phyloP scores from a whole-genome alignment of 2,329 filamentous ascomycete species.

The Fusarium oligoseptatum region DNA sequence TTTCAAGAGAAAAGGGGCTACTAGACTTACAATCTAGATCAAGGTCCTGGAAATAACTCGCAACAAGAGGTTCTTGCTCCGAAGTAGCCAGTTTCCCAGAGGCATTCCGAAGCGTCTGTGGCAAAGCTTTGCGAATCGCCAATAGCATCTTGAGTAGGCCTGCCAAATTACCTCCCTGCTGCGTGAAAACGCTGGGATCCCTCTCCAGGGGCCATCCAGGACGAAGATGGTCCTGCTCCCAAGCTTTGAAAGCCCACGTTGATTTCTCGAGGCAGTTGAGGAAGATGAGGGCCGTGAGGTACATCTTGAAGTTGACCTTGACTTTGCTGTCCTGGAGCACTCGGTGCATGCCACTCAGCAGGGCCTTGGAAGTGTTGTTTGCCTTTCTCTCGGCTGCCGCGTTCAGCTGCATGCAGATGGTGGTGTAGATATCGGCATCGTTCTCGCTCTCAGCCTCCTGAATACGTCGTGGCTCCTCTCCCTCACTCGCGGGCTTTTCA shows the following conservation, averaged over 20 bases:
- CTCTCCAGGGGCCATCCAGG: conserved; percentile 72
- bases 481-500: conserved; percentile 59
- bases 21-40: conserved; percentile 69
- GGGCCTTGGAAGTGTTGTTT: conserved; percentile 67
- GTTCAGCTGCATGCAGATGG: conserved; percentile 74
- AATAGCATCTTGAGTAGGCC: conserved; percentile 72
- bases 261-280: conserved; percentile 77
- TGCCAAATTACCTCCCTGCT: conserved; percentile 71
- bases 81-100: conserved; percentile 64
- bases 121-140: conserved; percentile 70
- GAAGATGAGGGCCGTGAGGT: conserved; percentile 72
- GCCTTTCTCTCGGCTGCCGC: conserved; percentile 75
- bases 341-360: conserved; percentile 72
- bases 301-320: conserved; percentile 71
- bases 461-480: conserved; percentile 60
- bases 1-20: neutral
- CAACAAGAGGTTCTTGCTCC: conserved; percentile 60
- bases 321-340: conserved; percentile 72
- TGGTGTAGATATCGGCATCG: conserved; percentile 70
- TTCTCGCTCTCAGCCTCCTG: conserved; percentile 62
- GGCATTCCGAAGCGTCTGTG: conserved; percentile 61
- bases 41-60: conserved; percentile 67
- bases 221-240: conserved; percentile 72
- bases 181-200: conserved; percentile 68
- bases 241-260: conserved; percentile 77